Base-by-base conservation (phyloP, 1,284 basidiomycete species). In the Melampsora larici-populina region DNA sequence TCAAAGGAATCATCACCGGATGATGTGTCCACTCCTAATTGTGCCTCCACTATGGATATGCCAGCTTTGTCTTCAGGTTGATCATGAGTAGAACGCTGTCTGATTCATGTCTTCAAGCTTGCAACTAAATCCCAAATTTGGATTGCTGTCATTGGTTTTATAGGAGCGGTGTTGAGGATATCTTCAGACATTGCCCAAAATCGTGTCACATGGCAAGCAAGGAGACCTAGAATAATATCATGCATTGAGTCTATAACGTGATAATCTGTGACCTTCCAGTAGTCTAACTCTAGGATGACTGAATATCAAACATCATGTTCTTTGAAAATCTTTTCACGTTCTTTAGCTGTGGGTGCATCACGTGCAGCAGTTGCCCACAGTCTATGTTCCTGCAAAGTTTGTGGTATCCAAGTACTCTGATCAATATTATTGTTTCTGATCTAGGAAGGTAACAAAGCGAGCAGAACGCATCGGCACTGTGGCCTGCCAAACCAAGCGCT, bases 201-300 rank as follows among this genome's bases (percentile, higher is more conserved):
- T 24, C 29, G 26, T 5, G n/a, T 65, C 40, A 51, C 58, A 46
- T 76, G 66, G 65, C 74, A 62, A 18, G 64, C 21, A 9, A 69
- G 43, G 18, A 76, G 49, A 4, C 74, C 74, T 17, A 69, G n/a
- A 4, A 76, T 40, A 5, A 76, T 51, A 29, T 76, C 69, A 40
- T 76, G 74, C 74, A 76, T 69, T 18, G 74, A 31, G 51, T 77
- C 74, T 29, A 70, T 55, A 33, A 77, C 67, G 51, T 77, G 67
- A 70, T 70, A 77, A 11, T 76, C 43, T 11, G 68, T 24, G 5
- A 76, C 68, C 24, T 76, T 49, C 74, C 74, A 70, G 60, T 77
- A 77, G 8, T 49, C 51, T 7, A 77, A 51, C 24, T 77, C 21
- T 13, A 70, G 66, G 9, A 77, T 31, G 9, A 49, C 67, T 11